Base-by-base conservation (phyloP, 1,284 basidiomycete species). In the Ustilago sp. region DNA sequence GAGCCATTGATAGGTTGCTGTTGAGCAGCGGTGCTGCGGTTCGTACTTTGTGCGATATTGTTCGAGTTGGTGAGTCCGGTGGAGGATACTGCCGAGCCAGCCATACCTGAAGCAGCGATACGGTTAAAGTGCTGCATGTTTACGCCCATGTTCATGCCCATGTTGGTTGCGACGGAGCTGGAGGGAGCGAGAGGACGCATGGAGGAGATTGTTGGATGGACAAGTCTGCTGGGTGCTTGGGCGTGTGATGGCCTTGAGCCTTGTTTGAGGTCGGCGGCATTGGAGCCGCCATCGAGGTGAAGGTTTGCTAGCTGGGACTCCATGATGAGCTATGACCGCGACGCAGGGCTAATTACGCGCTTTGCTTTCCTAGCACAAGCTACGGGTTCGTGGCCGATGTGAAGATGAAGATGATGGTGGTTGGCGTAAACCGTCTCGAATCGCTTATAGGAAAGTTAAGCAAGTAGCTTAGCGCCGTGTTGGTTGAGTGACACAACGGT, bases 71-170 rank as follows among this genome's bases (percentile, higher is more conserved):
- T 61, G 43, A 63, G 39, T 8, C 62, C 50, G 2, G 66, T 68
- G 34, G 70, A 59, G 9, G 65, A 65, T 12, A 58, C 45, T 3
- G 45, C 59, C 28, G 54, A 28, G 32, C 39, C 32, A n/a, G 28
- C 38, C 41, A 52, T 58, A 7, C 45, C 36, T 9, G 72, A 59
- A 0, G 73, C 68, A 53, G 73, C 73, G 23, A 76, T 64, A 17
- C 74, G 68, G 47, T 71, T 76, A 47, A 76, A 76, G 32, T 76
- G 74, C 51, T 76, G 74, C 74, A 76, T 76, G 53, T 76, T 76
- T 61, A 68, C 70, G 23, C 70, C 70, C 61, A 67, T 63, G 35
- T 60, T 67, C 50, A 72, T 72, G 23, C 69, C 69, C 74, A 76
- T 76, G n/a, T 76, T 76, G 35, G 68, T 58, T 0, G 68, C 68